A percentile compares a stretch with the other conserved stretches of the same genome.
Conservation (phyloP, 2,329 filamentous ascomycete genomes). For the Aspergillus persii region DNA sequence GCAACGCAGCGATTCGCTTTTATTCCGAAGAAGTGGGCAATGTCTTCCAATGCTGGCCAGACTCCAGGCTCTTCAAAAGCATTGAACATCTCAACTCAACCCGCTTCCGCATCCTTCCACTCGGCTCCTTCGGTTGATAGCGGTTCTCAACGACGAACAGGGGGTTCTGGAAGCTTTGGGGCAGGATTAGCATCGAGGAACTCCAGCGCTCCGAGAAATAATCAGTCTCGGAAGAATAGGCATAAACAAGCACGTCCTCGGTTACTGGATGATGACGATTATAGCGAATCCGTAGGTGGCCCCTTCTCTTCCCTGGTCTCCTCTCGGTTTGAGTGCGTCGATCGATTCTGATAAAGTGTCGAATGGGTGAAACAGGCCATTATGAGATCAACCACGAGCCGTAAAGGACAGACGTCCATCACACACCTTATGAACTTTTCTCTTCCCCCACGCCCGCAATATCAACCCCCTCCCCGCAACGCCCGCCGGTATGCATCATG, state of each 20-base stretch:
- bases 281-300: constrained; percentile 71
- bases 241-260: constrained; percentile 78
- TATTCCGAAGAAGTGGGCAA: constrained; percentile 24
- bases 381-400: constrained; percentile 64
- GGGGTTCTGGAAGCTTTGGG: constrained; percentile 42
- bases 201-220: constrained; percentile 58
- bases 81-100: constrained; percentile 35
- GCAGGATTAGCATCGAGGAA: constrained; percentile 39
- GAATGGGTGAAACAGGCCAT: constrained; percentile 46
- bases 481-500: constrained; percentile 73
- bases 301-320: neutral
- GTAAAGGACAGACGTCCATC: constrained; percentile 93
- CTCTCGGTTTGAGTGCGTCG: neutral
- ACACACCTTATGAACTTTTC: constrained; percentile 95
- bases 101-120: constrained; percentile 34
- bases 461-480: constrained; percentile 55
- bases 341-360: constrained; percentile 15
- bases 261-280: constrained; percentile 77
- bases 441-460: constrained; percentile 68
- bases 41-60: constrained; percentile 43
- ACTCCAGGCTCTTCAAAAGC: constrained; percentile 39
- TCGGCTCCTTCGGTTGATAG: constrained; percentile 32
- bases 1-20: constrained; percentile 25
- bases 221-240: constrained; percentile 73
- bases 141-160: constrained; percentile 40